phyloP scores from a whole-genome alignment of 2,329 filamentous ascomycete genomes.

The Exophiala sp. region DNA sequence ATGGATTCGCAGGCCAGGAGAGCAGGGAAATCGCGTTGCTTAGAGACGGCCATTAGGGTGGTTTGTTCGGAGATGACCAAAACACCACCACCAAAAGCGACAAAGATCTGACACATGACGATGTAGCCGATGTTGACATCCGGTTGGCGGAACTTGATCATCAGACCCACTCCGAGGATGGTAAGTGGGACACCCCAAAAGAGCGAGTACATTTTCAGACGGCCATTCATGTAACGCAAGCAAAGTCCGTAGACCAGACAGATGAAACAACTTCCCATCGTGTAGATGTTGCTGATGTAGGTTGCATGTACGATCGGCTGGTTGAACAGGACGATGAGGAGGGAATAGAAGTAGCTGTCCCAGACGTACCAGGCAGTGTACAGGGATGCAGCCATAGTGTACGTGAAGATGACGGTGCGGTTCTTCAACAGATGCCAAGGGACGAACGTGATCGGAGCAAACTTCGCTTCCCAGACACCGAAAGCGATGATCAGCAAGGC shows the following conservation, averaged over 20 bases:
- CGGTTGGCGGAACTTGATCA: constrained; percentile 53
- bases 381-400: constrained; percentile 18
- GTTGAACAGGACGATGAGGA: constrained; percentile 23
- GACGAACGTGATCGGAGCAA: constrained; percentile 53
- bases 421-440: constrained; percentile 45
- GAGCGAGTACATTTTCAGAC: constrained; percentile 49
- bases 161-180: constrained; percentile 49
- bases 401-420: constrained; percentile 25
- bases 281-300: constrained; percentile 49
- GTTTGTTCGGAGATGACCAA: constrained; percentile 54
- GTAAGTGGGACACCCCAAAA: constrained; percentile 50
- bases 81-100: constrained; percentile 50
- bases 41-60: constrained; percentile 52
- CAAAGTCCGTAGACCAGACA: constrained; percentile 51
- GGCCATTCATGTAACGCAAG: constrained; percentile 44
- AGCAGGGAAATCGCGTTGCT: constrained; percentile 50
- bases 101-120: constrained; percentile 53
- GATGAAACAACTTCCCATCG: constrained; percentile 51
- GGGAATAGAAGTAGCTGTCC: constrained; percentile 31
- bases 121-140: constrained; percentile 48
- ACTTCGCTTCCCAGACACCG: constrained; percentile 51
- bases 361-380: constrained; percentile 32
- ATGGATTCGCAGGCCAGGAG: constrained; percentile 35
- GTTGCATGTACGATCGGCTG: constrained; percentile 17
- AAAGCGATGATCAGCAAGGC: constrained; percentile 52